Conservation (phyloP, 129 eudicot species). For the Smallanthus sonchifolius region DNA sequence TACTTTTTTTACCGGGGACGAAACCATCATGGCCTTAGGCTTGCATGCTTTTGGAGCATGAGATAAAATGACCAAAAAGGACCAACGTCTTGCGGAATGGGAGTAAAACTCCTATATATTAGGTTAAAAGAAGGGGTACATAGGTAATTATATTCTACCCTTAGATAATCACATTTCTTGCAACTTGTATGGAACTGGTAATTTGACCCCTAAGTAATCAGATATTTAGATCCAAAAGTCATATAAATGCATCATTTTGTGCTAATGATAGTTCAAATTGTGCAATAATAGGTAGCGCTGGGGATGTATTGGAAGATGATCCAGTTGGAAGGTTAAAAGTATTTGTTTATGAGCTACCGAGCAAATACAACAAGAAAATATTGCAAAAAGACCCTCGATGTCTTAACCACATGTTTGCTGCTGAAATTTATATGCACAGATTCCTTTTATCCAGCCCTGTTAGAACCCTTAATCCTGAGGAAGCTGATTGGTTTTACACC, state of each 20-base stretch:
- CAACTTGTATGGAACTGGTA: not conserved
- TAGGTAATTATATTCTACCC: not conserved
- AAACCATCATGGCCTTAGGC: not conserved
- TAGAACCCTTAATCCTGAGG: constrained; percentile 92
- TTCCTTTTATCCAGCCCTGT: constrained; percentile 90
- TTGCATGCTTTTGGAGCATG: not conserved
- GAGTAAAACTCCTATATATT: not conserved
- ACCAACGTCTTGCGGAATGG: not conserved
- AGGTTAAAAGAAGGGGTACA: not conserved
- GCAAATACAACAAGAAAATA: constrained; percentile 95
- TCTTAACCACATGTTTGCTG: constrained; percentile 96
- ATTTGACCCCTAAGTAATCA: not conserved
- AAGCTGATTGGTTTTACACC: constrained; percentile 97
- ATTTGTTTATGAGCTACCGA: constrained; percentile 91
- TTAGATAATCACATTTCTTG: not conserved
- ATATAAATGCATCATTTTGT: not conserved
- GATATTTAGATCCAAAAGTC: not conserved
- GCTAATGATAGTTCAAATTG: constrained; percentile 15
- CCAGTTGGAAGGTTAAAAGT: constrained; percentile 94
- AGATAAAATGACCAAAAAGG: not conserved
- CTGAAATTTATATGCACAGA: constrained; percentile 91
- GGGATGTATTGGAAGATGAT: constrained; percentile 95
- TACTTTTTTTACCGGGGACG: not conserved
- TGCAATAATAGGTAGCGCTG: constrained; percentile 79
- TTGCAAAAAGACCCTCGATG: constrained; percentile 92